These are phyloP conservation scores for Mytilinidion resinicola DNA, from an alignment of 495 filamentous ascomycete species.

Conservation along the genomic window DNA sequence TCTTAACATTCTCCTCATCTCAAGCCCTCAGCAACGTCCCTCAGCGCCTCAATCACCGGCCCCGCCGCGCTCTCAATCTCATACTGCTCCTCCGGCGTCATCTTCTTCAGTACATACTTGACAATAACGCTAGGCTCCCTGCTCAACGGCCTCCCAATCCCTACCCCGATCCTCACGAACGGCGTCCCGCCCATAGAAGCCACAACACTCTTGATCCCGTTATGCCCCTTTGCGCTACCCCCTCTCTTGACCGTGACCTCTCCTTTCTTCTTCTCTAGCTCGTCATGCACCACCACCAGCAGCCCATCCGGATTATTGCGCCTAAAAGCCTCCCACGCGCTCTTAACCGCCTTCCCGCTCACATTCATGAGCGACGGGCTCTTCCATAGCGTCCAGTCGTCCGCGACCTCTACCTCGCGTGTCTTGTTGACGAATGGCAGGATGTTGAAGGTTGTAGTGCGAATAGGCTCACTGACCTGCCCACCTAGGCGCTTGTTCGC, in stretches of 20 bases:
- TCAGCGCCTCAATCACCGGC: slow-evolving; percentile 47
- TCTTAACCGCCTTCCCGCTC: slow-evolving; percentile 28
- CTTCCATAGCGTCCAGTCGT: slow-evolving; percentile 58
- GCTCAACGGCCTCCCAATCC: slow-evolving; percentile 62
- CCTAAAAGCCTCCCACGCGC: slow-evolving; percentile 29
- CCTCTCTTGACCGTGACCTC: slow-evolving; percentile 54
- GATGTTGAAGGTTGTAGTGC: slow-evolving; percentile 4
- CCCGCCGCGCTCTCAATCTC: slow-evolving; percentile 47
- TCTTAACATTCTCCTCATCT: not conserved
- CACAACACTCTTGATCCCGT: slow-evolving; percentile 66
- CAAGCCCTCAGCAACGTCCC: slow-evolving; percentile 39
- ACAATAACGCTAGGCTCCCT: slow-evolving; percentile 53
- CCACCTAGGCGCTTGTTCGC: slow-evolving; percentile 39
- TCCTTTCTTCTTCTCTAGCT: slow-evolving; percentile 65
- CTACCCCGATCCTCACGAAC: slow-evolving; percentile 56
- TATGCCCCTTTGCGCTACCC: slow-evolving; percentile 62
- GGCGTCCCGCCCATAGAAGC: slow-evolving; percentile 41
- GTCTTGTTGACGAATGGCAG: not conserved
- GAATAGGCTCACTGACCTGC: slow-evolving; percentile 30
- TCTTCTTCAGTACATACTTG: slow-evolving; percentile 61
- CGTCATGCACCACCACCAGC: slow-evolving; percentile 77
- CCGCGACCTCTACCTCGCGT: not conserved
- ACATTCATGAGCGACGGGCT: slow-evolving; percentile 73
- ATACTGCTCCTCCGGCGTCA: slow-evolving; percentile 46
- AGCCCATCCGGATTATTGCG: slow-evolving; percentile 28